Evolutionary conservation across 2,329 filamentous ascomycete genomes (phyloP), one percentile per base, ranked within the genome.

Genomic region (Teratosphaeria destructans): DNA sequence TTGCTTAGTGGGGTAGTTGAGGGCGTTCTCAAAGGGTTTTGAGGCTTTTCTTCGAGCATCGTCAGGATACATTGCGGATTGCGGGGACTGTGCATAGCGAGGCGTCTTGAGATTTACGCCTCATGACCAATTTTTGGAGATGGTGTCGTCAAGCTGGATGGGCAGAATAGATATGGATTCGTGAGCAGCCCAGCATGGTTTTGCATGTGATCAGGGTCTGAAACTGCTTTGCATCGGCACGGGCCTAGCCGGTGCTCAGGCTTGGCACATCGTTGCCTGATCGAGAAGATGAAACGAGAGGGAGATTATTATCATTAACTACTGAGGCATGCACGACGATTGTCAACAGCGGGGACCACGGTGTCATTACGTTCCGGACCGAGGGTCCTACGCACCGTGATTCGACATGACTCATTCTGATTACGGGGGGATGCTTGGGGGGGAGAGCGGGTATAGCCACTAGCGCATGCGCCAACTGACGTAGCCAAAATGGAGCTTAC

Each of bases 1-100:
- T 32, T 55, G 53, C 27, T 77, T 97, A 71, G 83, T 84, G 70
- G 92, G 97, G 88, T 74, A 99, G 72, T 96, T 5, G 86, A 91
- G 74, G 80, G 79, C 65, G 85, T 82, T 57, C 91, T 95, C 55
- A 89, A 89, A 6, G 81, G 78, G 67, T 91, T 85, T 71, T 96
- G 93, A 75, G 86, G 85, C 4, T 64, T 32, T 32, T 7, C 29
- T 7, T 32, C 66, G 19, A 47, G 60, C 58, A 60, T 62, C 55
- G 34, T 62, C 5, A 16, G 52, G 52, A 43, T 16, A 53, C 55
- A 12, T 47, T 62, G 7, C 49, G 60, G 49, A 29, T 23, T 23
- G 29, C 11, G 54, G 61, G 19, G 55, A 56, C 16, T 43, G 43
- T 52, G 59, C 59, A 61, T 59, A 61, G 61, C 61, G 61, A 59